Conservation (phyloP, 2,329 filamentous ascomycete species). For the Fusarium torreyae region DNA sequence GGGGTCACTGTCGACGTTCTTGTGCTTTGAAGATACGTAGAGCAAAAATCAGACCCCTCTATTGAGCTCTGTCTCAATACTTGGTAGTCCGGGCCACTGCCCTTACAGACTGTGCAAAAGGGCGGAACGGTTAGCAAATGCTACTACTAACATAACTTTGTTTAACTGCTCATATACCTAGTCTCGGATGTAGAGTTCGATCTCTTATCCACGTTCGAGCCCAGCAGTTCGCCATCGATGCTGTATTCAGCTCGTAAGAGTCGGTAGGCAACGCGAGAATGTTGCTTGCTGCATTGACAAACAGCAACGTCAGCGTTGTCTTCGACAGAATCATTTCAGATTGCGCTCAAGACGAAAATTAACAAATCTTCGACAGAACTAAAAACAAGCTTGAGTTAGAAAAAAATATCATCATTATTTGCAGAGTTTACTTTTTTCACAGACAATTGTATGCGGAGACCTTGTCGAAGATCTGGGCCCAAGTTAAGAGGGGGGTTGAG, state of each 20-base stretch:
- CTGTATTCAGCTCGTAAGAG: too few relatives aligned
- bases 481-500: too few relatives aligned
- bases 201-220: too few relatives aligned
- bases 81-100: neutral
- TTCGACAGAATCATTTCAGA: too few relatives aligned
- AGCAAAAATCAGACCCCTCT: slow-evolving; percentile 1
- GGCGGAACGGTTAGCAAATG: neutral
- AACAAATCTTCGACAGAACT: too few relatives aligned
- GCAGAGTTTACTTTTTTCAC: too few relatives aligned
- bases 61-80: neutral
- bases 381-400: too few relatives aligned
- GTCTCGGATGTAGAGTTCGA: neutral
- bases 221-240: neutral
- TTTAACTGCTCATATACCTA: neutral
- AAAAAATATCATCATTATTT: too few relatives aligned
- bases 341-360: too few relatives aligned
- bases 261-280: neutral
- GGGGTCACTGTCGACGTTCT: neutral
- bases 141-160: too few relatives aligned
- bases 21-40: neutral
- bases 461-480: too few relatives aligned
- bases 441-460: too few relatives aligned
- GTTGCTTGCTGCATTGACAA: neutral
- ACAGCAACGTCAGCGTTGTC: neutral
- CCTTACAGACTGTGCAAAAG: neutral